A percentile compares a stretch with the other conserved stretches of the same genome.
Evolutionary conservation across 2,329 filamentous ascomycete species (phyloP).

Genomic region (Nemania abortiva): DNA sequence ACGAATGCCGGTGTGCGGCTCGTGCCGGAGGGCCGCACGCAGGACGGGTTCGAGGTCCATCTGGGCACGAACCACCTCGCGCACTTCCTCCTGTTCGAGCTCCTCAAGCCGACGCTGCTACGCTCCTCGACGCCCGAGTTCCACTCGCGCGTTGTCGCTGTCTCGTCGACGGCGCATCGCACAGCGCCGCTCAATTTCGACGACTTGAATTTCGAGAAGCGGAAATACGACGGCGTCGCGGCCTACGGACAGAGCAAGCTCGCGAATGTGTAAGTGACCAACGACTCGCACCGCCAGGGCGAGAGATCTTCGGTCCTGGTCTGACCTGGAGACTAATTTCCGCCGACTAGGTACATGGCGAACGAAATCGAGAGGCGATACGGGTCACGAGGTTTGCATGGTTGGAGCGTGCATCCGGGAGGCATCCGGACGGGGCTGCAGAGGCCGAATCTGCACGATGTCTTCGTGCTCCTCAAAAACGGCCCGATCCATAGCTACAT

Average conservation of each 20-base stretch:
- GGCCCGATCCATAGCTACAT: conserved; percentile 19
- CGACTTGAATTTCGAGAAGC: conserved; percentile 56
- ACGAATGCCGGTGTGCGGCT: conserved; percentile 62
- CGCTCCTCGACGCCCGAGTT: conserved; percentile 54
- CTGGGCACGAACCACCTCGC: conserved; percentile 66
- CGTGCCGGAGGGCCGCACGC: conserved; percentile 52
- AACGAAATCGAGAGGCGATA: conserved; percentile 62
- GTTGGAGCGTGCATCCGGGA: conserved; percentile 58
- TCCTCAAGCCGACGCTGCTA: conserved; percentile 59
- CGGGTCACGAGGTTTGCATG: conserved; percentile 56
- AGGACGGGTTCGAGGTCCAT: conserved; percentile 64
- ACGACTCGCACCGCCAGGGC: background rate
- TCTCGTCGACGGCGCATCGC: conserved; percentile 60
- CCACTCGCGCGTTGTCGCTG: conserved; percentile 59
- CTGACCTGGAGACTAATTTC: background rate
- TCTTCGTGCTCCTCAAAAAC: conserved; percentile 15
- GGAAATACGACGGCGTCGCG: conserved; percentile 48
- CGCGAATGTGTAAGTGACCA: conserved; percentile 55
- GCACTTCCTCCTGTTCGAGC: conserved; percentile 60
- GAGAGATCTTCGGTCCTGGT: background rate
- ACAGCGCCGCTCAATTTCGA: conserved; percentile 52
- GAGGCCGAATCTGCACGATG: conserved; percentile 28
- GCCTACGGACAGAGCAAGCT: conserved; percentile 61
- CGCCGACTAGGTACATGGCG: conserved; percentile 52
- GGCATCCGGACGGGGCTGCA: conserved; percentile 39